These are phyloP conservation scores for Claviceps maximensis DNA, from an alignment of 2,329 filamentous ascomycete genomes.

Conservation along the genomic window DNA sequence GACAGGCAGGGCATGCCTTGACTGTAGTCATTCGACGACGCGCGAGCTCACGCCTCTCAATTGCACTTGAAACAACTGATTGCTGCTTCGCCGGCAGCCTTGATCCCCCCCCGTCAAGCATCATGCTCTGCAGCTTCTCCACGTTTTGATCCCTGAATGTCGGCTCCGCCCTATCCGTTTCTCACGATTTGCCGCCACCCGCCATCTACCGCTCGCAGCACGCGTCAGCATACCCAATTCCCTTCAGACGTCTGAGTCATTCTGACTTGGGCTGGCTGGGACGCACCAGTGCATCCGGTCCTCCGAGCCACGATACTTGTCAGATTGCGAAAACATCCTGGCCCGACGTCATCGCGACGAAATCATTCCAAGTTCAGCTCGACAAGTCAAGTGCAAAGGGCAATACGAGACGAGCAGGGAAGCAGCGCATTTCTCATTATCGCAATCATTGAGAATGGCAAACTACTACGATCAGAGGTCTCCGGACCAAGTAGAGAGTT, in stretches of 20 bases:
- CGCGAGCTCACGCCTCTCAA: not conserved
- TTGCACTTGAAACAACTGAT: too few species aligned
- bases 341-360: not conserved
- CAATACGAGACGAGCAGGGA: not conserved
- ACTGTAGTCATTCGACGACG: not conserved
- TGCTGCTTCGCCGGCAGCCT: not conserved
- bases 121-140: not conserved
- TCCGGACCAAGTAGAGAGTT: slow-evolving; percentile 14
- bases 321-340: not conserved
- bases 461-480: slow-evolving; percentile 16
- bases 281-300: not conserved
- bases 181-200: not conserved
- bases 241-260: not conserved
- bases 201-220: not conserved
- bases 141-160: not conserved
- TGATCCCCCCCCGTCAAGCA: not conserved
- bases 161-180: not conserved
- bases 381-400: not conserved
- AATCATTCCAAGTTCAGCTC: not conserved
- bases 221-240: not conserved
- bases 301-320: not conserved
- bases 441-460: slow-evolving; percentile 14
- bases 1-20: not conserved
- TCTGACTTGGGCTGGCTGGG: not conserved
- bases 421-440: not conserved